Evolutionary conservation across 1,284 basidiomycete genomes (phyloP).

Genomic region (Ustilago lituana): DNA sequence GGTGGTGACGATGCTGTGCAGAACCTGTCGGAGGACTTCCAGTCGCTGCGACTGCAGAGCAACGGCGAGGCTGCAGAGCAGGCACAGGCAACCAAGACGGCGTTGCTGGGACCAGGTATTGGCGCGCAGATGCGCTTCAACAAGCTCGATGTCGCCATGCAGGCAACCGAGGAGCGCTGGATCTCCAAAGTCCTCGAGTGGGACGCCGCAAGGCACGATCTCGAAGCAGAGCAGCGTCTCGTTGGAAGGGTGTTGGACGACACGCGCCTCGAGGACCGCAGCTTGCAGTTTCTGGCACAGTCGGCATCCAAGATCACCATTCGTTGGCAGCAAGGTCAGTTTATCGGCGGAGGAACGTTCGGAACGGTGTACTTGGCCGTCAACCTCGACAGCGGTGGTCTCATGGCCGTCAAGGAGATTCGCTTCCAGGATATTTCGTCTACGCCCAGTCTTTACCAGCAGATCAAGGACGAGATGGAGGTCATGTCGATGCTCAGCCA

Average conservation of each 20-base stretch:
- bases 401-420: slow-evolving; percentile 99
- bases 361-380: slow-evolving; percentile 89
- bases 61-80: slow-evolving; percentile 69
- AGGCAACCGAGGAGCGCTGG: slow-evolving; percentile 61
- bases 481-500: slow-evolving; percentile 99
- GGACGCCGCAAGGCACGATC: slow-evolving; percentile 57
- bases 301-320: slow-evolving; percentile 88
- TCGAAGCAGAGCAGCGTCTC: slow-evolving; percentile 59
- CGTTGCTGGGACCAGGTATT: slow-evolving; percentile 36
- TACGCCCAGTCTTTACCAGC: slow-evolving; percentile 76
- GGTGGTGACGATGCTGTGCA: slow-evolving; percentile 32
- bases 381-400: slow-evolving; percentile 92
- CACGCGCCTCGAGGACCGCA: slow-evolving; percentile 63
- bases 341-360: slow-evolving; percentile 97
- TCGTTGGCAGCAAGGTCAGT: slow-evolving; percentile 97
- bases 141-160: slow-evolving; percentile 53
- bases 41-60: slow-evolving; percentile 24
- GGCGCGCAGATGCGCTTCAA: slow-evolving; percentile 47
- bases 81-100: slow-evolving; percentile 72
- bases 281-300: slow-evolving; percentile 60
- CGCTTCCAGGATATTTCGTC: slow-evolving; percentile 88
- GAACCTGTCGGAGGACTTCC: slow-evolving; percentile 37
- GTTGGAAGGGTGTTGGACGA: slow-evolving; percentile 66
- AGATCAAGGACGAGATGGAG: slow-evolving; percentile 95
- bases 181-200: slow-evolving; percentile 55